These are phyloP conservation scores for Claviceps africana DNA, from an alignment of 2,329 filamentous ascomycete genomes.

Conservation along the genomic window DNA sequence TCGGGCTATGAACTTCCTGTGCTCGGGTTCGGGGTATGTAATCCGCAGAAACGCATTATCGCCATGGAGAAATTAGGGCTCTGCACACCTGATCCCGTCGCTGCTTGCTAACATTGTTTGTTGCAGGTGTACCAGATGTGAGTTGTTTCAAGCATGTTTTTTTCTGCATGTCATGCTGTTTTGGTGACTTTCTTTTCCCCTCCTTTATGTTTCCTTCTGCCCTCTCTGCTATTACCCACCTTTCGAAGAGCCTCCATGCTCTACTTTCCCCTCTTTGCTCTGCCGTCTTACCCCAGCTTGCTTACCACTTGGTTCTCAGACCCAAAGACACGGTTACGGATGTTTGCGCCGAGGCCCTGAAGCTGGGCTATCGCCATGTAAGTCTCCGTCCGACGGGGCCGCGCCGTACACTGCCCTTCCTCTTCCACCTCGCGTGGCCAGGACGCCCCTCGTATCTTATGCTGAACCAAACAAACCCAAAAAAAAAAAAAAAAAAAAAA, in stretches of 20 bases:
- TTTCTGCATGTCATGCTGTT: neutral
- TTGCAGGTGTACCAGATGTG: constrained; percentile 39
- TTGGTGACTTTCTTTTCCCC: too few relatives aligned
- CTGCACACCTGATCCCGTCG: neutral
- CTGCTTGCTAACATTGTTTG: neutral
- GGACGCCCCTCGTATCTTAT: neutral
- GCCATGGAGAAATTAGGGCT: too few relatives aligned
- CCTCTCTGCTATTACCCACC: too few relatives aligned
- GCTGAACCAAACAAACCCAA: too few relatives aligned
- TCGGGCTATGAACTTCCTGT: constrained; percentile 39
- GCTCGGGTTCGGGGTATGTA: constrained; percentile 40
- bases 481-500: too few relatives aligned
- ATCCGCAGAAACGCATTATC: constrained; percentile 5
- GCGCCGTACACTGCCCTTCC: neutral
- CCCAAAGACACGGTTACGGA: constrained; percentile 18
- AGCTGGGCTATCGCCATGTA: constrained; percentile 39
- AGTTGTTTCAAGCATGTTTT: constrained; percentile 8
- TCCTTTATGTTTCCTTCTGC: neutral
- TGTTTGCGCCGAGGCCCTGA: constrained; percentile 31
- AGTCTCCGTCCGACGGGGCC: neutral
- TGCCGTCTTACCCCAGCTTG: neutral
- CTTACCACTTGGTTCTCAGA: constrained; percentile 8
- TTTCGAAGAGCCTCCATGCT: too few relatives aligned
- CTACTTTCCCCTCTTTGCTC: too few relatives aligned
- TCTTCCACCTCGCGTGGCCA: neutral